Percentiles rank a stretch among this genome's conserved stretches.
These are phyloP conservation scores for Pseudopithomyces maydicus DNA, from an alignment of 2,329 filamentous ascomycete genomes.

Conservation along the genomic window DNA sequence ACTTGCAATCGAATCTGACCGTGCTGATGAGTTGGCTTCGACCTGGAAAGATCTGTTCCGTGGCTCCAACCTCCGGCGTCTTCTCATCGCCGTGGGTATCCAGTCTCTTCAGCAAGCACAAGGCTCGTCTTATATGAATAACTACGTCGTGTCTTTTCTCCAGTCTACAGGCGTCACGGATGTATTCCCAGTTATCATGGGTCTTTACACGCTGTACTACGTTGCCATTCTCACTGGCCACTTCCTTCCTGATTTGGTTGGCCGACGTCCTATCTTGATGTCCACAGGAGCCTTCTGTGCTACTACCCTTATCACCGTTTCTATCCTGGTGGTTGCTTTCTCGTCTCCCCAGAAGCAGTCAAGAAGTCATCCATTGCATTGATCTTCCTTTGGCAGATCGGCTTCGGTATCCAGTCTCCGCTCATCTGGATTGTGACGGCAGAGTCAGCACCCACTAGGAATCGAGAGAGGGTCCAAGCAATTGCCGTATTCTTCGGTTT, in stretches of 20 bases:
- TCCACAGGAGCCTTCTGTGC: slow-evolving; percentile 11
- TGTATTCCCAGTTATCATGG: slow-evolving; percentile 17
- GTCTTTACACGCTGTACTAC: slow-evolving; percentile 12
- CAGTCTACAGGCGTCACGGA: slow-evolving; percentile 12
- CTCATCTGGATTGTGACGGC: slow-evolving; percentile 35
- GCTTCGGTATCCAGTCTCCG: slow-evolving; percentile 13
- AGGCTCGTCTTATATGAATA: slow-evolving; percentile 16
- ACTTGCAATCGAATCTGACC: slow-evolving; percentile 14
- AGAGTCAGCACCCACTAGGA: slow-evolving; percentile 30
- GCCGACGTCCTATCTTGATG: slow-evolving; percentile 15
- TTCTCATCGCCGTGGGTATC: slow-evolving; percentile 18
- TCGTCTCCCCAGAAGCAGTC: not conserved
- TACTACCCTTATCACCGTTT: slow-evolving; percentile 7
- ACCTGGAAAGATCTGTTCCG: slow-evolving; percentile 12
- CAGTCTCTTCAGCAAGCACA: slow-evolving; percentile 17
- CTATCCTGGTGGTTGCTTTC: slow-evolving; percentile 5
- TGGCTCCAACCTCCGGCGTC: slow-evolving; percentile 14
- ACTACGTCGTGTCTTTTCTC: slow-evolving; percentile 16
- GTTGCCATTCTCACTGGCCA: slow-evolving; percentile 13
- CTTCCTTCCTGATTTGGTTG: slow-evolving; percentile 13
- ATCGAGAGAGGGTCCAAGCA: slow-evolving; percentile 36
- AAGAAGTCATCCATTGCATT: slow-evolving; percentile 12
- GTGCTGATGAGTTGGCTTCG: slow-evolving; percentile 2
- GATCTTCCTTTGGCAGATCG: slow-evolving; percentile 15
- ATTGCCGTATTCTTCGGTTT: slow-evolving; percentile 33